A percentile compares a stretch with the other conserved stretches of the same genome.
These are phyloP conservation scores for Colletotrichum nymphaeae DNA, from an alignment of 2,329 filamentous ascomycete genomes.

Conservation along the genomic window DNA sequence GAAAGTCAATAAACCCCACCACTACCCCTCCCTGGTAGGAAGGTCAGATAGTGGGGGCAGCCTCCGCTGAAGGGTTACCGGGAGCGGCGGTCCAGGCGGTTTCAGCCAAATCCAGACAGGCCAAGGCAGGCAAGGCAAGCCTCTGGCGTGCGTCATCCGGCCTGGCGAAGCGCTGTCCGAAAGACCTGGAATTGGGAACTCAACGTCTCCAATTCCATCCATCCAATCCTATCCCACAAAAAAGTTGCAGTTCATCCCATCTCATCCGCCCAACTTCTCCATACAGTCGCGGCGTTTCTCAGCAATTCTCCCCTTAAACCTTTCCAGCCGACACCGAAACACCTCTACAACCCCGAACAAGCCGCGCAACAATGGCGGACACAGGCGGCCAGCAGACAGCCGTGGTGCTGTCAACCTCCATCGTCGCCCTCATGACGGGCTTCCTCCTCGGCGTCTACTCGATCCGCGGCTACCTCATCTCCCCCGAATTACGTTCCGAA, in stretches of 20 bases:
- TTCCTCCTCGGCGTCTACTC: slow-evolving; percentile 86
- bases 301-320: not conserved
- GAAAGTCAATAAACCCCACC: slow-evolving; percentile 15
- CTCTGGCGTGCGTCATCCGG: slow-evolving; percentile 35
- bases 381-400: slow-evolving; percentile 10
- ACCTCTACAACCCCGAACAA: not conserved
- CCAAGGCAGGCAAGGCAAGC: slow-evolving; percentile 17
- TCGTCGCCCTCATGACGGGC: slow-evolving; percentile 79
- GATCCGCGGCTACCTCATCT: slow-evolving; percentile 68
- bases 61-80: slow-evolving; percentile 12
- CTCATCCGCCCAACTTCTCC: not conserved
- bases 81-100: slow-evolving; percentile 9
- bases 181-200: not conserved
- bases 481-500: slow-evolving; percentile 67
- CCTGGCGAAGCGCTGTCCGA: slow-evolving; percentile 14
- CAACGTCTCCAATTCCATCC: slow-evolving; percentile 4
- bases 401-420: slow-evolving; percentile 77
- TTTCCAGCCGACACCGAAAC: not conserved
- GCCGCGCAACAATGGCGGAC: slow-evolving; percentile 11
- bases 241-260: slow-evolving; percentile 29
- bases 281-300: not conserved
- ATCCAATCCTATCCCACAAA: slow-evolving; percentile 10
- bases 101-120: slow-evolving; percentile 22
- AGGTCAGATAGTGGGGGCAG: slow-evolving; percentile 20
- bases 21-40: slow-evolving; percentile 24